A percentile compares a stretch with the other conserved stretches of the same genome.
Conservation (phyloP, 2,329 filamentous ascomycete species). For the Hyphodiscus sp. region DNA sequence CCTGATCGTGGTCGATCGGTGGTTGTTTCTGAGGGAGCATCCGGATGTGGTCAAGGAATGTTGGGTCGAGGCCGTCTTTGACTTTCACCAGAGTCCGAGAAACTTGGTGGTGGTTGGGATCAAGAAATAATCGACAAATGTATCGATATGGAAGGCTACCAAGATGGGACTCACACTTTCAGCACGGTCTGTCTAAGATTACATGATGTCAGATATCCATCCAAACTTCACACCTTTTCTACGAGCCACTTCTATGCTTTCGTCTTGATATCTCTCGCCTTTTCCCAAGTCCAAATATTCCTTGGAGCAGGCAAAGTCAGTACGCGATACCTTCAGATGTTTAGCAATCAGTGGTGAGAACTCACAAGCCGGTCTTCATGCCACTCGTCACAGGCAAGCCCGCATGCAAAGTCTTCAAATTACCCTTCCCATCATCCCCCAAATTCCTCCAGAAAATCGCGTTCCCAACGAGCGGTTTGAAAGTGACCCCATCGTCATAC, state of each 20-base stretch:
- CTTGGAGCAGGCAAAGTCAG: too few relatives aligned
- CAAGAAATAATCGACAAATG: conserved; percentile 42
- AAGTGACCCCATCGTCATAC: conserved; percentile 39
- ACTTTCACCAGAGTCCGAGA: conserved; percentile 76
- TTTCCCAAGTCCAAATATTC: neutral
- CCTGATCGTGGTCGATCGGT: conserved; percentile 83
- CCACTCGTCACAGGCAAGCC: conserved; percentile 36
- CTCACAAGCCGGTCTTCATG: conserved; percentile 41
- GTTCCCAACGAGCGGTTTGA: conserved; percentile 44
- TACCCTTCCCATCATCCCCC: conserved; percentile 36
- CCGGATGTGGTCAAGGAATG: conserved; percentile 59
- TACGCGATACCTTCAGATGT: too few relatives aligned
- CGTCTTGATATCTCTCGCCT: neutral
- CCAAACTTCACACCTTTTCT: neutral
- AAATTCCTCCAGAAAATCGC: conserved; percentile 42
- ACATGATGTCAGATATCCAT: neutral
- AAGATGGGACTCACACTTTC: too few relatives aligned
- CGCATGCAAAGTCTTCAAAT: conserved; percentile 36
- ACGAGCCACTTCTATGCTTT: neutral
- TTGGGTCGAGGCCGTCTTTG: conserved; percentile 94
- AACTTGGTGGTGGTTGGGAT: conserved; percentile 92
- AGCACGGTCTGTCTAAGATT: neutral
- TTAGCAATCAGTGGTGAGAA: conserved; percentile 28
- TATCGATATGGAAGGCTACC: too few relatives aligned
- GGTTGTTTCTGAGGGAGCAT: conserved; percentile 80